These are phyloP conservation scores for Choanephora cucurbitarum DNA, from an alignment of 371 early-diverging fungal species.

Conservation along the genomic window DNA sequence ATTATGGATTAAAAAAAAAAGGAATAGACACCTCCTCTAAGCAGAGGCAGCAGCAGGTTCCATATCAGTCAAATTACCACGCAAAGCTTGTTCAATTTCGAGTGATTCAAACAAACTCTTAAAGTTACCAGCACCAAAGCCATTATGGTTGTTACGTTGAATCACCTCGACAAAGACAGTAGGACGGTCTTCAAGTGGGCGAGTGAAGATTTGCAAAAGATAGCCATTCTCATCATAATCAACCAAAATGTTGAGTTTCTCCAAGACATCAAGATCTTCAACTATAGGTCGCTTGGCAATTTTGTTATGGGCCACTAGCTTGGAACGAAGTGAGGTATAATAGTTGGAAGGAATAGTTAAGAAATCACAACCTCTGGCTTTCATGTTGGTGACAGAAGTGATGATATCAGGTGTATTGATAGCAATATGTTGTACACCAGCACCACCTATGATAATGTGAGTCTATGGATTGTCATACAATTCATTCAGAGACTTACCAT, in stretches of 20 bases:
- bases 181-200: constrained; percentile 94
- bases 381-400: constrained; percentile 75
- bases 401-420: constrained; percentile 88
- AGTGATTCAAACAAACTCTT: constrained; percentile 95
- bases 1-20: neutral
- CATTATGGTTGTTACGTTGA: constrained; percentile 92
- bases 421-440: constrained; percentile 97
- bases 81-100: constrained; percentile 90
- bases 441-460: constrained; percentile 37
- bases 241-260: constrained; percentile 88
- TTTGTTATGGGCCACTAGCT: constrained; percentile 59
- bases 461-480: no score
- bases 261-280: constrained; percentile 81
- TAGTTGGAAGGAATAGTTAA: constrained; percentile 85
- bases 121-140: constrained; percentile 98
- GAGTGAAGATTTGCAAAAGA: constrained; percentile 92
- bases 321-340: constrained; percentile 81
- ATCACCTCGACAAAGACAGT: constrained; percentile 97
- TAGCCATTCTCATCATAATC: constrained; percentile 97
- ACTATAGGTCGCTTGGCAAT: constrained; percentile 69
- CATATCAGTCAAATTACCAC: constrained; percentile 82
- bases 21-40: constrained; percentile 1
- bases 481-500: constrained; percentile 52
- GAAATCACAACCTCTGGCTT: constrained; percentile 90
- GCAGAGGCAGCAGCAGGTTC: constrained; percentile 26